Evolutionary conservation across 2,329 filamentous ascomycete species (phyloP), one percentile per base, ranked within the genome.

Genomic region (Ceratocystis lukuohia): DNA sequence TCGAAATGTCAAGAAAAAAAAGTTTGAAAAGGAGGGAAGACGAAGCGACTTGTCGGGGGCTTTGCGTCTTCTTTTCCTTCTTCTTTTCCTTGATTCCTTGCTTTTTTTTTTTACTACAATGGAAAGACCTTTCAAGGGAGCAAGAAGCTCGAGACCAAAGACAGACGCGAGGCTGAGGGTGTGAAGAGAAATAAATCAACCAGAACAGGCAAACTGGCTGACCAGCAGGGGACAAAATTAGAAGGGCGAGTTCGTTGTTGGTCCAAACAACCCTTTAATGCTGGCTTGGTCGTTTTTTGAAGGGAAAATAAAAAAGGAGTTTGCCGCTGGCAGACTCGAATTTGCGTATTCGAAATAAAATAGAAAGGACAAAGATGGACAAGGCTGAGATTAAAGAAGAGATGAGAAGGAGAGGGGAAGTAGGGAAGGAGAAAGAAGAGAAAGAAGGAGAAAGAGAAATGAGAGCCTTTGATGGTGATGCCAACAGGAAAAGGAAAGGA

Each of bases 361-460:
- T 48, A 15, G 44, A 37, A 45, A 25, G 12, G 50, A 48, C 41
- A 41, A 61, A 10, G 25, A 17, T 61, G 37, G 25, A 53, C 61
- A 48, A 66, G 65, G 65, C 59, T 64, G 33, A 37, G 45, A 50
- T 44, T 7, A 46, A 44, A 50, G 20, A 41, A 57, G 48, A 41
- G 57, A 7, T 33, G 46, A 56, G 8, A 22, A 20, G 30, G 48
- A 65, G 41, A 56, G 22, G 50, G 7, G 59, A 33, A 53, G 41
- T 15, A 33, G 15, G 41, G 62, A 50, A 48, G 63, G 53, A 56
- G 45, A 12, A 57, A 28, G 61, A 20, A 22, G 17, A 17, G 15
- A 50, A 50, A 5, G 41, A 45, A 37, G 25, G 57, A 10, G 45
- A 41, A 57, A 44, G 44, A 25, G 20, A 57, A 66, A 41, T 12